Conservation (phyloP, 1,139 yeast species). For the Scheffersomyces parashehatae region DNA sequence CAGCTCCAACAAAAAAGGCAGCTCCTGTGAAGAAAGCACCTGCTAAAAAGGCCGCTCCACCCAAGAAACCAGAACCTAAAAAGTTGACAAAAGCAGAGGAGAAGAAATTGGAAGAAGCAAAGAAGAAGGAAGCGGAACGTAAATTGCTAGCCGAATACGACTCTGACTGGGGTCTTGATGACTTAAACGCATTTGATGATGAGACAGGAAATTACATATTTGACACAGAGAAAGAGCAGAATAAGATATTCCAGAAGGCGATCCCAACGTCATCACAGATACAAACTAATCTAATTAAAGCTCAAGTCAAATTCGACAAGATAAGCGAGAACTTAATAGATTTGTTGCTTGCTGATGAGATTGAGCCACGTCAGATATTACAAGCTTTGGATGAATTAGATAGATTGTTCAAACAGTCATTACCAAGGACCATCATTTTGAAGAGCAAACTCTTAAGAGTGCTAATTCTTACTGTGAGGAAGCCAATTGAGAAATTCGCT, state of each 20-base stretch:
- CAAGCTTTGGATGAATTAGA: conserved; percentile 17
- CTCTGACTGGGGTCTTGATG: conserved; percentile 49
- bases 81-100: conserved; percentile 12
- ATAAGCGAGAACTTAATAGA: conserved; percentile 20
- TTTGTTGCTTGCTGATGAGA: conserved; percentile 15
- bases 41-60: conserved; percentile 2
- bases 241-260: conserved; percentile 18
- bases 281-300: conserved; percentile 16
- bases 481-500: conserved; percentile 21
- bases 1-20: conserved; percentile 1
- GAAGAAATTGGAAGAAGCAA: conserved; percentile 18
- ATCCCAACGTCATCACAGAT: conserved; percentile 28
- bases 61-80: neutral
- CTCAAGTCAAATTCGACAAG: conserved; percentile 19
- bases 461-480: conserved; percentile 33
- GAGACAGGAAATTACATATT: conserved; percentile 37
- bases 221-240: conserved; percentile 34
- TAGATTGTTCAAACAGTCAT: conserved; percentile 16
- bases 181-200: conserved; percentile 16
- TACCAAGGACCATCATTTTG: conserved; percentile 31
- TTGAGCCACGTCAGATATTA: conserved; percentile 11
- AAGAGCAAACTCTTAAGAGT: conserved; percentile 35
- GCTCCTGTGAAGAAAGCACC: conserved; percentile 4
- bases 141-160: conserved; percentile 28
- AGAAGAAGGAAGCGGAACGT: conserved; percentile 22